A percentile compares a stretch with the other conserved stretches of the same genome.
Conservation (phyloP, 2,329 filamentous ascomycete species). For the Sporothrix humicola region DNA sequence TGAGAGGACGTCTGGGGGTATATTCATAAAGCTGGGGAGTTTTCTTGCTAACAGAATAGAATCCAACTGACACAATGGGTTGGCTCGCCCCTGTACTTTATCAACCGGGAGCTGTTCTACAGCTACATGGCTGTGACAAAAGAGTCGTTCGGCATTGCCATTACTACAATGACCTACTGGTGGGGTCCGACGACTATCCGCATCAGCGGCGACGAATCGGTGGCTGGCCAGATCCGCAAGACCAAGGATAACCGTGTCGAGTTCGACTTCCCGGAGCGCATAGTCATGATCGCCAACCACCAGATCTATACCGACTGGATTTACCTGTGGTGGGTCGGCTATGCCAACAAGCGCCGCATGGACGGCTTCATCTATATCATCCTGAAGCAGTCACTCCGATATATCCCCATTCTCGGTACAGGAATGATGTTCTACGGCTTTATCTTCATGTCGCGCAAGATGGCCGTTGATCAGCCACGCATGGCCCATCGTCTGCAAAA, state of each 20-base stretch:
- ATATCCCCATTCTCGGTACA: constrained; percentile 77
- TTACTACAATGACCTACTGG: constrained; percentile 81
- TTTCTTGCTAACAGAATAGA: constrained; percentile 48
- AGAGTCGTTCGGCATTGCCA: constrained; percentile 77
- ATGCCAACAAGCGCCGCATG: constrained; percentile 74
- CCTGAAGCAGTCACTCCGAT: constrained; percentile 83
- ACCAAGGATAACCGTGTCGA: constrained; percentile 74
- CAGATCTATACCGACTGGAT: constrained; percentile 91
- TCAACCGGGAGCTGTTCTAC: constrained; percentile 80
- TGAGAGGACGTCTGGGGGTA: neutral
- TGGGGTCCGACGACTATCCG: constrained; percentile 85
- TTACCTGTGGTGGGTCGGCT: constrained; percentile 93
- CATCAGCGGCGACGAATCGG: constrained; percentile 81
- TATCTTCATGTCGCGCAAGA: constrained; percentile 90
- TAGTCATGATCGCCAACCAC: constrained; percentile 87
- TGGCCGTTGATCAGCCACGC: constrained; percentile 78
- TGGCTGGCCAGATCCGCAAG: constrained; percentile 74
- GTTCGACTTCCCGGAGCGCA: constrained; percentile 78
- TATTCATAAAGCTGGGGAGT: neutral
- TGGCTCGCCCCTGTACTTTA: constrained; percentile 74
- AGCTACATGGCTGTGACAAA: constrained; percentile 88
- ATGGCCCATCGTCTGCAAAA: constrained; percentile 75
- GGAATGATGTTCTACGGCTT: constrained; percentile 88
- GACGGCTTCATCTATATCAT: constrained; percentile 91
- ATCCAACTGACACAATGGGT: constrained; percentile 75